Evolutionary conservation across 352 stramenopile species (phyloP), one percentile per base, ranked within the genome.

Genomic region (Phytophthora podocarpi): DNA sequence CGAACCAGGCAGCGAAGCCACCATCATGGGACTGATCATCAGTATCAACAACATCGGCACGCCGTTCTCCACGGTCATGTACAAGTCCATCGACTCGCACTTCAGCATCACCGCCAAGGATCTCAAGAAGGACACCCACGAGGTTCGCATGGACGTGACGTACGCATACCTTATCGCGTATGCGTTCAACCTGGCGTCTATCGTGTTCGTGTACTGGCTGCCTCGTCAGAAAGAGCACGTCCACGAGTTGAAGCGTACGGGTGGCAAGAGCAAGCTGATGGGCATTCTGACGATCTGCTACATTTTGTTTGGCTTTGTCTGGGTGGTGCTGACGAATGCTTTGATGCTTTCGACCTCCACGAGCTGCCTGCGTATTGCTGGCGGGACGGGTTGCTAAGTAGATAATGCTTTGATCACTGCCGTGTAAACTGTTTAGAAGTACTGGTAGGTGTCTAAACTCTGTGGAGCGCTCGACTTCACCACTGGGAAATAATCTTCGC

Each of bases 141-240:
- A 80, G n/a, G 76, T 75, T 21, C 79, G 76, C 15, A 62, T 62
- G 64, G 68, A 86, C 5, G 64, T 77, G 24, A 83, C 76, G 15
- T 82, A 78, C 51, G 67, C 67, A 2, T 85, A 84, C 55, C 13
- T 80, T 21, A 85, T 89, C 45, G 62, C 66, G 20, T 89, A 89
- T 50, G 51, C 53, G 0, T 47, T 83, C 63, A 86, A 86, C 46
- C 39, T 89, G 16, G 53, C 59, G 5, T 74, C 76, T 5, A 46
- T 82, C 4, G 62, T 76, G 7, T 90, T 82, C 27, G 39, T 88
- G 15, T 27, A 82, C 9, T 68, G 72, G 31, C 51, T 88, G n/a
- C 76, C 76, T 13, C 59, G 59, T 10, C 78, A 90, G 47, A 90
- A 90, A 49, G 59, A 67, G 20, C 59, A 87, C 15, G 45, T 71